Evolutionary conservation across 306 rosid genomes (phyloP), one percentile per base, ranked within the genome.

Genomic region (Sesbania bispinosa): DNA sequence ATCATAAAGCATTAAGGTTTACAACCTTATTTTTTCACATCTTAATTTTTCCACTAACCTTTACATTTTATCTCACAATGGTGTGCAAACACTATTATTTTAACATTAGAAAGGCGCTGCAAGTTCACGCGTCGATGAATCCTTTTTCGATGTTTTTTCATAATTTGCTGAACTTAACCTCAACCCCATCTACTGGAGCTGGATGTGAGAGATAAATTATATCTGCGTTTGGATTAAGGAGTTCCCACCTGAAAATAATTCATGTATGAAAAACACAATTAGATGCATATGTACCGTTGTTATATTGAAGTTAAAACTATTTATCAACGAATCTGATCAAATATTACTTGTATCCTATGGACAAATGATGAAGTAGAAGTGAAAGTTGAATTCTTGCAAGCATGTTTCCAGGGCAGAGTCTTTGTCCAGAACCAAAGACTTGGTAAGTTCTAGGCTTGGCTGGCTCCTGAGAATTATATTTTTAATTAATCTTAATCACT

Each of bases 351-450:
- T 77, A 87, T 71, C 81, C 72, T 0, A 66, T 39, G n/a, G 82
- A 75, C 51, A 87, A 62, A 82, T 75, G 84, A 68, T 82, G 86
- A 3, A 87, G 77, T 4, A 82, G 23, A n/a, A 72, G 46, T 8
- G 82, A 50, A 4, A 84, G 75, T 63, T 84, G 84, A 6, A 60
- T 14, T 36, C 80, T 87, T 0, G 79, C 87, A 38, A 80, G 84
- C 75, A 33, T 82, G 69, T 79, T 87, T 41, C 87, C 84, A 0
- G 81, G 81, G 48, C 89, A 84, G 1, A 77, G 36, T 77, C 85
- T 84, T 59, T 23, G 36, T 47, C 87, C 81, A 6, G 72, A 61
- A 0, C 85, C 85, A 47, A 87, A 87, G 6, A 54, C 82, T 77
- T 42, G 73, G 80, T 14, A 69, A 1, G 86, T 33, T 14, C 83